Base-by-base conservation (phyloP, 192 early-diverging fungal genomes). In the Linnemannia exigua region DNA sequence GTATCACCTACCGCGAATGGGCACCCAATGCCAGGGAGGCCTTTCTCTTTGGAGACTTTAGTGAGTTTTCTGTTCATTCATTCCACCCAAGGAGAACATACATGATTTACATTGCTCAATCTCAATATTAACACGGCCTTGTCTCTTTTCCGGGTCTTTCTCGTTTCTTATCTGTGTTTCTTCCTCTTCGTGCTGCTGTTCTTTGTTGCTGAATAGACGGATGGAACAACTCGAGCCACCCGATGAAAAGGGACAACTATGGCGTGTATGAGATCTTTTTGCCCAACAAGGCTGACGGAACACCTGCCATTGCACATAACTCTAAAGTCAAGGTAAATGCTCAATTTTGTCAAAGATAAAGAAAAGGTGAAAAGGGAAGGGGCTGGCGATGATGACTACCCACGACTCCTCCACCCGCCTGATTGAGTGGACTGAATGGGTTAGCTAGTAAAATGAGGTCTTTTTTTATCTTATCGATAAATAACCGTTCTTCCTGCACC, bases 41-140 rank as follows among this genome's bases (percentile, higher is more conserved):
- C n/a, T 94, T 89, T 74, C 91, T 99, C 36, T 91, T 98, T 79
- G 98, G 98, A 44, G 97, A 98, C 70, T 99, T 99, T 89, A 99
- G 95, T 96, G 89, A 84, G 92, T 91, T 6, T 17, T 25, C 16
- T 20, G 0, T 33, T 14, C 9, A 20, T 3, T 28, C 36, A 9
- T 41, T 19, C 37, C 20, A 0, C 20, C 19, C 48, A n/a, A 70
- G 28, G 4, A 47, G 2, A 14, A 17, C 11, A 33, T 28, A 9
- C 47, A 36, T 74, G 36, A 11, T 72, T 72, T 12, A n/a, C n/a
- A n/a, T n/a, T 28, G 2, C 25, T 33, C 9, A 44, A 61, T 70
- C 41, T 63, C 5, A 9, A 44, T 9, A 41, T 38, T 38, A 17
- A 41, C 17, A 70, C 28, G 14, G 16, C 67, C 0, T 69, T 25